Base-by-base conservation (phyloP, 1,284 basidiomycete genomes). In the Ustilago loliicola region DNA sequence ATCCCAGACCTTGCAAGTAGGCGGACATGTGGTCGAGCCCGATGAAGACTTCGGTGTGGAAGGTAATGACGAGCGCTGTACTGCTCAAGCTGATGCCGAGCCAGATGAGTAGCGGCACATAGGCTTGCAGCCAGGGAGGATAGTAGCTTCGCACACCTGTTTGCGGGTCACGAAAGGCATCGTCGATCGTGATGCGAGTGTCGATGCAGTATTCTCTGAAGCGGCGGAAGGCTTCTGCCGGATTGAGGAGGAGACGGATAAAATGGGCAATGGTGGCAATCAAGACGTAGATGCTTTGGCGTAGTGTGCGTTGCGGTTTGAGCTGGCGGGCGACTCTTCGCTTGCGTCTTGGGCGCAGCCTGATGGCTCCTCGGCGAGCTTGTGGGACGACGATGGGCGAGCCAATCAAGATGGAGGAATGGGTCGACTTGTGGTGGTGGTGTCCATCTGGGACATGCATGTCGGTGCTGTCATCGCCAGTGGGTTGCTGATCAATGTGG, bases 51-150 rank as follows among this genome's bases (percentile, higher is more conserved):
- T 83, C 55, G 47, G 80, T 81, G 70, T 87, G 86, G 68, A 85
- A 87, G n/a, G 78, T 77, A 62, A 86, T 72, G 54, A 87, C 83
- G 19, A 82, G 57, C 51, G 80, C 68, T 3, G 85, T 86, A 61
- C 83, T 84, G 23, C 58, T 64, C 15, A 87, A 59, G 53, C 81
- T 85, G 64, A 87, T 80, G n/a, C 55, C 80, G 27, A 86, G 73
- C 86, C 86, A 87, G 61, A 87, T 83, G 32, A 87, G 66, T 32
- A 87, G 73, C 19, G 86, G 86, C 21, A 85, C 68, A 58, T 86
- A 87, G 6, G 86, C 86, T 38, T 78, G 79, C 23, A 87, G 61
- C 83, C 86, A 85, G 21, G 74, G 70, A 3, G 86, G 86, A 45
- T 72, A 67, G 75, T 75, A 85, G 63, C 71, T 71, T 17, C 84